Conservation (phyloP, 176 grass and related monocot genomes). For the Zizania latifolia region DNA sequence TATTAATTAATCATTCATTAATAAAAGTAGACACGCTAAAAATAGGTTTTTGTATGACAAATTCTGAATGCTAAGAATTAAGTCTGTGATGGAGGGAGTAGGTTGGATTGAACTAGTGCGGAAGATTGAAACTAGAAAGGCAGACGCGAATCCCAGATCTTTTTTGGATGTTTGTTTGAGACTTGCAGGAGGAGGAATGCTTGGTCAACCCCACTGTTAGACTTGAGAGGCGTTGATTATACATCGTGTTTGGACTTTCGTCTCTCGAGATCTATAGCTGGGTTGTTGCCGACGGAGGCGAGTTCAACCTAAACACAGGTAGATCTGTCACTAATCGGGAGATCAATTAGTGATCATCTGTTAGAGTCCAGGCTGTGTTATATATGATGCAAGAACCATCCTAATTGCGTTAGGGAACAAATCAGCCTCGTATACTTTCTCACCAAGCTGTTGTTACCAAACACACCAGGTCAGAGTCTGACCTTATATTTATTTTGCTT, state of each 20-base stretch:
- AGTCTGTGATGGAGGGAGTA: too few species aligned
- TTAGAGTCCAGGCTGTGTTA: not conserved
- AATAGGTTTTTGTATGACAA: too few species aligned
- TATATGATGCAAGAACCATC: not conserved
- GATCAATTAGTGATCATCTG: not conserved
- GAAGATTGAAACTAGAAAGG: not conserved
- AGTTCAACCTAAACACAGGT: not conserved
- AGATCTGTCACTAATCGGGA: not conserved
- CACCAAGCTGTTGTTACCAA: too few species aligned
- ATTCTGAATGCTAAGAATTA: too few species aligned
- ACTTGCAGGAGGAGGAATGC: not conserved
- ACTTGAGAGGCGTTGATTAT: not conserved
- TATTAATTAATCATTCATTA: too few species aligned
- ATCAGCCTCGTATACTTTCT: too few species aligned
- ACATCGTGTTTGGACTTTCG: not conserved
- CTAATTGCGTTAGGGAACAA: not conserved
- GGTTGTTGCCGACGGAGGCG: constrained; percentile 2
- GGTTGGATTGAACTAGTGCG: not conserved
- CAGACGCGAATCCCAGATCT: not conserved
- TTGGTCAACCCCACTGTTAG: not conserved
- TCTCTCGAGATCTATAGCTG: not conserved
- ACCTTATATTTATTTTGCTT: not conserved
- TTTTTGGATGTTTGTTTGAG: not conserved
- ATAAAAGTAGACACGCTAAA: too few species aligned
- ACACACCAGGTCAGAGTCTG: not conserved